Conservation (phyloP, 2,329 filamentous ascomycete species). For the Torrubiellomyces zombiae region DNA sequence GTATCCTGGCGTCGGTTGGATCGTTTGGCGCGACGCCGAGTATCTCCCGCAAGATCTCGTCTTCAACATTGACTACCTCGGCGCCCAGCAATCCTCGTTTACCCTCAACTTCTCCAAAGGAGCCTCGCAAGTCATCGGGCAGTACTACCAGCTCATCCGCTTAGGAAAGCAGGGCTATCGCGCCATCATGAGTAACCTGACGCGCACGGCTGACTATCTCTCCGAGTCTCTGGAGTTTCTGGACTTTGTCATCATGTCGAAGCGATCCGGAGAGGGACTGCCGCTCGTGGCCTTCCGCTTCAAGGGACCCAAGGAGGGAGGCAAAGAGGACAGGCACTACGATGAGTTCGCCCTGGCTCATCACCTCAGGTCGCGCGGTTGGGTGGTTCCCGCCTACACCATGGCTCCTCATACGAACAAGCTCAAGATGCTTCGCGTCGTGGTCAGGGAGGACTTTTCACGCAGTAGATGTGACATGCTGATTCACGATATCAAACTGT, state of each 20-base stretch:
- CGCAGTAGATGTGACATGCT: conserved; percentile 66
- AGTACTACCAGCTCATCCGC: conserved; percentile 95
- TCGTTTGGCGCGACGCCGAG: conserved; percentile 71
- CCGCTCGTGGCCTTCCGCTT: conserved; percentile 85
- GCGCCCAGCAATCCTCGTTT: conserved; percentile 87
- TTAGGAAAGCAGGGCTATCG: conserved; percentile 86
- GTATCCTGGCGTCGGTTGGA: conserved; percentile 90
- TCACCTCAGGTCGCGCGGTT: conserved; percentile 69
- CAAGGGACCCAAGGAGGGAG: conserved; percentile 30
- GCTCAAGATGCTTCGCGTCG: conserved; percentile 82
- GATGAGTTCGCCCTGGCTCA: conserved; percentile 72
- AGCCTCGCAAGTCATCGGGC: conserved; percentile 83
- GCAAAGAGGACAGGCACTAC: conserved; percentile 38
- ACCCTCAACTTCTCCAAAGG: conserved; percentile 96
- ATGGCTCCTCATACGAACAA: conserved; percentile 79
- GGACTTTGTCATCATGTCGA: conserved; percentile 79
- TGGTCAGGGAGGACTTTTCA: conserved; percentile 85
- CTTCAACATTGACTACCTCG: conserved; percentile 99
- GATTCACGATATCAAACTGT: conserved; percentile 63
- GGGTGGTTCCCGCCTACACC: conserved; percentile 92
- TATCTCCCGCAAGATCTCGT: conserved; percentile 81
- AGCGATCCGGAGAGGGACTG: conserved; percentile 59
- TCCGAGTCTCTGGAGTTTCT: conserved; percentile 53
- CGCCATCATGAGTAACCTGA: conserved; percentile 87
- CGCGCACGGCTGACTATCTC: conserved; percentile 77